These are phyloP conservation scores for Thermochaetoides thermophila DNA, from an alignment of 495 filamentous ascomycete genomes.

Conservation along the genomic window DNA sequence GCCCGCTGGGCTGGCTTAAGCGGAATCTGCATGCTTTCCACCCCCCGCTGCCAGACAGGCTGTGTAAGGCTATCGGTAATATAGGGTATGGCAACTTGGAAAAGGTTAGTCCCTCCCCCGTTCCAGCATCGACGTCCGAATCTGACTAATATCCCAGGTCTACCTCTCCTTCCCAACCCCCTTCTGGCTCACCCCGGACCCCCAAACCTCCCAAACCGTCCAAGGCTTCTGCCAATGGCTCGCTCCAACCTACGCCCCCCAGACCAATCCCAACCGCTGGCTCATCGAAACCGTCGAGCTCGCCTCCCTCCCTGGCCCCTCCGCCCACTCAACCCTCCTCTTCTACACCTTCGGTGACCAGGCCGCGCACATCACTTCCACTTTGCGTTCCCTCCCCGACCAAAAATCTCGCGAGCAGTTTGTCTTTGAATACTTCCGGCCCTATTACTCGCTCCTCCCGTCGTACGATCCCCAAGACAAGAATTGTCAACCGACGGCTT, in stretches of 20 bases:
- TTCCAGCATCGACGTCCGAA: constrained; percentile 1
- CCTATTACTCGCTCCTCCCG: constrained; percentile 63
- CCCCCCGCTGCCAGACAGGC: constrained; percentile 50
- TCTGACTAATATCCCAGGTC: constrained; percentile 30
- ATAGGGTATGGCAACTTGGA: constrained; percentile 83
- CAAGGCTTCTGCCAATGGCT: constrained; percentile 55
- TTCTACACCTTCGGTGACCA: constrained; percentile 77
- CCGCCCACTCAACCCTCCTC: constrained; percentile 70
- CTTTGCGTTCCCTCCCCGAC: constrained; percentile 21
- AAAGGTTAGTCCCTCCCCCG: constrained; percentile 37
- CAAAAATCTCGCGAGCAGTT: constrained; percentile 27
- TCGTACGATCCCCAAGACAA: constrained; percentile 39
- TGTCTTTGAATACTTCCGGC: constrained; percentile 47
- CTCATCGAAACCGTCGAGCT: constrained; percentile 71
- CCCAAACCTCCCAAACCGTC: constrained; percentile 15
- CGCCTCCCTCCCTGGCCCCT: constrained; percentile 42
- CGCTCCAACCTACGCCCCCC: constrained; percentile 44
- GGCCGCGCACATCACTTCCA: constrained; percentile 31
- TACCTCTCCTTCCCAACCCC: constrained; percentile 75
- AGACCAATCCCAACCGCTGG: constrained; percentile 52
- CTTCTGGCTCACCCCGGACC: constrained; percentile 30
- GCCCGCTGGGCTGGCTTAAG: constrained; percentile 83
- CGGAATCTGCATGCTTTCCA: constrained; percentile 52
- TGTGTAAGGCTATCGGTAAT: constrained; percentile 55
- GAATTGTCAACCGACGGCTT: constrained; percentile 46